Conservation (phyloP, 306 rosid species). For the Echinosophora koreensis region DNA sequence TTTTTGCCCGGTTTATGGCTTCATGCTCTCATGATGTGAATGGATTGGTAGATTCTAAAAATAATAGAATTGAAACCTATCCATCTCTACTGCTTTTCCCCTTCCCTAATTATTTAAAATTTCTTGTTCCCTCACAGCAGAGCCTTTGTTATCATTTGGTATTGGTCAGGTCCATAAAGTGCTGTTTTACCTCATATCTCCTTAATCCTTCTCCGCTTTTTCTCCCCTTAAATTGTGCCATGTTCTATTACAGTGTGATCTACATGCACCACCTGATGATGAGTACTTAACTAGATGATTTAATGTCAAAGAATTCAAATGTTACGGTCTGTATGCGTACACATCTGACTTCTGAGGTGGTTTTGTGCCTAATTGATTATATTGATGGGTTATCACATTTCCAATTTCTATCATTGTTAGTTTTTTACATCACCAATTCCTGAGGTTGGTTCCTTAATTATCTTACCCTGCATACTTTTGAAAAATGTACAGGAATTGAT, state of each 20-base stretch:
- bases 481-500: not conserved
- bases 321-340: constrained; percentile 37
- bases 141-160: not conserved
- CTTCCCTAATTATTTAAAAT: too few species aligned
- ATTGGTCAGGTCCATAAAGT: not conserved
- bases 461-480: not conserved
- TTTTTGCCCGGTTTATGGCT: too few species aligned
- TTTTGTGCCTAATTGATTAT: not conserved
- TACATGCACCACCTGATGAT: constrained; percentile 32
- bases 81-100: not conserved
- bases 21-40: not conserved
- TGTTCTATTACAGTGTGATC: constrained; percentile 30
- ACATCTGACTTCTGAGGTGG: constrained; percentile 23
- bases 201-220: constrained; percentile 10
- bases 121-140: too few species aligned
- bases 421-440: not conserved
- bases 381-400: not conserved
- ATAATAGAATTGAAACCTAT: not conserved
- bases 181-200: not conserved
- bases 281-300: not conserved
- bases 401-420: not conserved
- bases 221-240: constrained; percentile 52
- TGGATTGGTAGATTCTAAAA: not conserved
- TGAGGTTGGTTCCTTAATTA: not conserved
- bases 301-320: constrained; percentile 2